A percentile compares a stretch with the other conserved stretches of the same genome.
phyloP scores from a whole-genome alignment of 306 rosid genomes.

The Cicer chorassanicum region DNA sequence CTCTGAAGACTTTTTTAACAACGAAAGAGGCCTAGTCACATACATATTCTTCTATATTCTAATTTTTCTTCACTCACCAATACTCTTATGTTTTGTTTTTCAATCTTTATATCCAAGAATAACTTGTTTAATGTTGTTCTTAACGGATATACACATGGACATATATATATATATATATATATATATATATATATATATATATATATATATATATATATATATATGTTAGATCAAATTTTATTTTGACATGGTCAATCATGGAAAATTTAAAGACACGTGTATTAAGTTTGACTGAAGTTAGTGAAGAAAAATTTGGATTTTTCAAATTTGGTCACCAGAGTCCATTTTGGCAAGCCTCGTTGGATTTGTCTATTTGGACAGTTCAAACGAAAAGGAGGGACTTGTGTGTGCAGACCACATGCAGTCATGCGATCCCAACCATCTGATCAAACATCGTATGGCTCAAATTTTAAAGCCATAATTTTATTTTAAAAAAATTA shows the following conservation, averaged over 20 bases:
- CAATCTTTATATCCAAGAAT: background rate
- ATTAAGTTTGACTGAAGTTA: constrained; percentile 38
- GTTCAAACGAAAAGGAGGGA: constrained; percentile 32
- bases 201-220: too few relatives aligned
- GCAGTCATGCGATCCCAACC: too few relatives aligned
- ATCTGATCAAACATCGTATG: too few relatives aligned
- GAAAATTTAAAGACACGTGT: constrained; percentile 1
- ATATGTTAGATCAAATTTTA: background rate
- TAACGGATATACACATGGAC: background rate
- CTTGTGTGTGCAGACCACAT: background rate
- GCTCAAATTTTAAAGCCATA: too few relatives aligned
- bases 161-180: constrained; percentile 26
- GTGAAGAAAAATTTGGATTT: constrained; percentile 7
- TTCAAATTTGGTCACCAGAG: constrained; percentile 19
- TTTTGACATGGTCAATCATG: constrained; percentile 35
- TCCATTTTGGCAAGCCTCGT: constrained; percentile 34
- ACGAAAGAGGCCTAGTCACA: constrained; percentile 71
- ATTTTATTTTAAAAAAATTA: too few relatives aligned
- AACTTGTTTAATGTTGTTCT: background rate
- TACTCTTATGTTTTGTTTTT: background rate
- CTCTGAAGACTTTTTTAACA: constrained; percentile 46
- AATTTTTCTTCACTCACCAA: constrained; percentile 33
- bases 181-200: too few relatives aligned
- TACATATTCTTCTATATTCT: constrained; percentile 50
- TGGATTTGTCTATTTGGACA: constrained; percentile 41